Conservation (phyloP, 2,329 filamentous ascomycete species). For the Colletotrichum aenigma region DNA sequence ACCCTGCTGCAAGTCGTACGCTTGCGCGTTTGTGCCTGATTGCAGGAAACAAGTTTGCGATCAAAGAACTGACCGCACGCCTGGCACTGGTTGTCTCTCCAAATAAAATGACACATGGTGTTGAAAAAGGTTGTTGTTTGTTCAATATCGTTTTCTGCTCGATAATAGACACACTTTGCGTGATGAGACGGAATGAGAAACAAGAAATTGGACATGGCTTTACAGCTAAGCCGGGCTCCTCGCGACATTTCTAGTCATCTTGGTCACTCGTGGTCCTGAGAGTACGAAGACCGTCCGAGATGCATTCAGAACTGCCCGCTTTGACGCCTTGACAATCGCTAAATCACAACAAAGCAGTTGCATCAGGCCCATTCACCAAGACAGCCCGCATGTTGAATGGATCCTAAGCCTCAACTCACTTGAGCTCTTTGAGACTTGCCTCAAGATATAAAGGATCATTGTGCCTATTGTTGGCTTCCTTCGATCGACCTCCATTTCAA, state of each 20-base stretch:
- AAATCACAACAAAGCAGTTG: neutral
- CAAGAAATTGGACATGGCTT: neutral
- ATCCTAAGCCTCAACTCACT: neutral
- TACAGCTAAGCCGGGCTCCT: rapidly evolving
- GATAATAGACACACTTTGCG: neutral
- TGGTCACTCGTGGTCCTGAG: neutral
- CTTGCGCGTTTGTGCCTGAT: neutral
- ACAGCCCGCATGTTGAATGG: neutral
- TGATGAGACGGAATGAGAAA: neutral
- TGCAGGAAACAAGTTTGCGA: neutral
- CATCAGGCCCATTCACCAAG: neutral
- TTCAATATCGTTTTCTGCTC: neutral
- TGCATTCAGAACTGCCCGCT: neutral
- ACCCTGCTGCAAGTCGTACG: neutral
- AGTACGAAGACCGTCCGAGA: neutral
- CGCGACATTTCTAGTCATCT: neutral
- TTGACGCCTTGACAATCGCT: neutral
- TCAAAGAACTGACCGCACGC: neutral
- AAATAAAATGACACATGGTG: neutral
- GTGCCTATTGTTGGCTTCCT: neutral
- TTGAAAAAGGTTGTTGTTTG: neutral
- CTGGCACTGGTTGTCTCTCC: neutral
- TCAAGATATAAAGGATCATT: neutral
- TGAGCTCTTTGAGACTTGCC: neutral
- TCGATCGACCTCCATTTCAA: neutral